phyloP scores from a whole-genome alignment of 352 stramenopile species.

The Pythium pyrilobum region DNA sequence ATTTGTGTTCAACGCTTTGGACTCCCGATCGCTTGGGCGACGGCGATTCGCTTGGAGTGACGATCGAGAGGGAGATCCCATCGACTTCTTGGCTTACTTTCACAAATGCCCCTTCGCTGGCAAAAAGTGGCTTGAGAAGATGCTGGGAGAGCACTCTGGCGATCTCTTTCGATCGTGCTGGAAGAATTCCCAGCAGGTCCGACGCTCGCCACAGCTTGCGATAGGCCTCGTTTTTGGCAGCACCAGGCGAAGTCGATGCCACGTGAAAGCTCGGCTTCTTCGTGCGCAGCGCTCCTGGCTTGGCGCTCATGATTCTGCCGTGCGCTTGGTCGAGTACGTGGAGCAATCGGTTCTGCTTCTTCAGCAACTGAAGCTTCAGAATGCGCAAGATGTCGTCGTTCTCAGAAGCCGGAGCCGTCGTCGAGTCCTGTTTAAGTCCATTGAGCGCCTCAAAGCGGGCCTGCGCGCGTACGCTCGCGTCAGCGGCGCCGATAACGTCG shows the following conservation, averaged over 20 bases:
- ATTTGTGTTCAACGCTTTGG: constrained; percentile 11
- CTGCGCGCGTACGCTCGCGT: constrained; percentile 33
- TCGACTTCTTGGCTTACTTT: constrained; percentile 23
- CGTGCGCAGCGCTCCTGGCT: constrained; percentile 29
- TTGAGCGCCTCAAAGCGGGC: constrained; percentile 26
- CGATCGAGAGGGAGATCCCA: constrained; percentile 20
- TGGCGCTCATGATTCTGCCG: constrained; percentile 31
- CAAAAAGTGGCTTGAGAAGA: constrained; percentile 51
- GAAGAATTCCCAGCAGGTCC: constrained; percentile 37
- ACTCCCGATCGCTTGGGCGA: constrained; percentile 2
- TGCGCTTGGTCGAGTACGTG: constrained; percentile 45
- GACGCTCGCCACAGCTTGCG: constrained; percentile 55
- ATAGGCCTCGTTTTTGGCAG: background rate
- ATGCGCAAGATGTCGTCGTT: constrained; percentile 33
- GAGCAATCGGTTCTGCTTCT: constrained; percentile 50
- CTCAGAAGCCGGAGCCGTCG: background rate
- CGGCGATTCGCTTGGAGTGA: background rate
- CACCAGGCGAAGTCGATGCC: background rate
- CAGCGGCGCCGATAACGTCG: constrained; percentile 41
- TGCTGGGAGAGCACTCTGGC: constrained; percentile 42
- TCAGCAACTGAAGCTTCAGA: constrained; percentile 40
- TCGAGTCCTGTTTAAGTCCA: background rate
- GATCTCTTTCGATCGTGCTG: constrained; percentile 42
- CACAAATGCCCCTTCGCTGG: constrained; percentile 11
- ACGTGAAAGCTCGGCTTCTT: constrained; percentile 11